Percentiles rank a stretch among this genome's conserved stretches.
These are phyloP conservation scores for Fusarium phyllophilum DNA, from an alignment of 2,329 filamentous ascomycete species.

Conservation along the genomic window DNA sequence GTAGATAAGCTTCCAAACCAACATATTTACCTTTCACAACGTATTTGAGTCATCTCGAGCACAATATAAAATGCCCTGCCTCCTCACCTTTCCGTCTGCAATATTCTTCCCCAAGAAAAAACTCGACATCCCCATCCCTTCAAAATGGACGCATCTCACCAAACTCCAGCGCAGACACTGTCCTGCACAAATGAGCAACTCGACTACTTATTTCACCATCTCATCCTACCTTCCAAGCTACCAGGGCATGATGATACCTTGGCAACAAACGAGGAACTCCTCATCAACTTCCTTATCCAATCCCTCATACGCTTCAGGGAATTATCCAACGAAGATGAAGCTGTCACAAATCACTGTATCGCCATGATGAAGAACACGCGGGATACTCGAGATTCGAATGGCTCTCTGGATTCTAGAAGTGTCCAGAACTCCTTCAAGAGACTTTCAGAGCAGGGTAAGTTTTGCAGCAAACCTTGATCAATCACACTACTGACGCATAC, in stretches of 20 bases:
- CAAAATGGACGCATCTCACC: neutral
- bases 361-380: neutral
- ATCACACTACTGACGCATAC: neutral
- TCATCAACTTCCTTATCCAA: neutral
- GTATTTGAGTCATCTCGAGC: rapidly evolving
- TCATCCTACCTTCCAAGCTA: neutral
- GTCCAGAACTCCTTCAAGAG: neutral
- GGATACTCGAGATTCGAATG: neutral
- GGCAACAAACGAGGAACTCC: neutral
- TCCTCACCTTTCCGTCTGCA: rapidly evolving
- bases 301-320: neutral
- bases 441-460: neutral
- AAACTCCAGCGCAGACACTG: neutral
- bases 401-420: neutral
- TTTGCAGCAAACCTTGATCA: neutral
- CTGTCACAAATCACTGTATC: neutral
- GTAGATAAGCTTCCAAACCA: rapidly evolving
- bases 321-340: rapidly evolving
- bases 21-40: neutral
- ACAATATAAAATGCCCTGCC: rapidly evolving
- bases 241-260: neutral
- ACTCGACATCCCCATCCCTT: neutral
- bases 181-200: neutral
- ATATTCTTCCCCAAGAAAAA: neutral
- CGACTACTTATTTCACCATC: neutral